These are phyloP conservation scores for Pythium volutum DNA, from an alignment of 352 stramenopile genomes.

Conservation along the genomic window DNA sequence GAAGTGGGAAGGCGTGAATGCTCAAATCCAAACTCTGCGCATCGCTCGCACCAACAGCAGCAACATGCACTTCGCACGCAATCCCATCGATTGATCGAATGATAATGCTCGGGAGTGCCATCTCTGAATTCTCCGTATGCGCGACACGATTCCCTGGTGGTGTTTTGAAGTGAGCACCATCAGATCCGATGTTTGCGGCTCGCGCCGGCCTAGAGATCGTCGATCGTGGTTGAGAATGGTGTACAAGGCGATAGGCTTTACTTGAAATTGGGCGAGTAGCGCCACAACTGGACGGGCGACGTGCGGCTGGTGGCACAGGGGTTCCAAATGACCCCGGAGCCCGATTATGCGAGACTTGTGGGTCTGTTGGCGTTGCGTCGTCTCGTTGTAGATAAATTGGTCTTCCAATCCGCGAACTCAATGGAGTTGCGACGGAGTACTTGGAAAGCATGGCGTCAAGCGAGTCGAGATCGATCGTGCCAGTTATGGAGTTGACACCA, in stretches of 20 bases:
- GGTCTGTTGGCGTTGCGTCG: background rate
- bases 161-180: background rate
- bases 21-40: background rate
- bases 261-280: background rate
- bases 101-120: background rate
- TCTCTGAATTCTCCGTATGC: background rate
- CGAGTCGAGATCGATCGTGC: constrained; percentile 56
- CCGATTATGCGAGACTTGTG: background rate
- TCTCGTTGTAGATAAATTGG: background rate
- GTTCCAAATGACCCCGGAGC: constrained; percentile 6
- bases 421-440: constrained; percentile 9
- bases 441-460: constrained; percentile 48
- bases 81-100: constrained; percentile 5
- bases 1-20: background rate
- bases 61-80: constrained; percentile 4
- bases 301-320: background rate
- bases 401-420: background rate
- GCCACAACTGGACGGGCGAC: background rate
- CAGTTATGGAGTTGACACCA: constrained; percentile 11
- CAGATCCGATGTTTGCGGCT: background rate
- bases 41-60: background rate
- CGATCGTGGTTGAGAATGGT: background rate
- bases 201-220: background rate
- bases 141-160: too few relatives aligned
- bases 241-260: background rate